phyloP scores from a whole-genome alignment of 495 filamentous ascomycete genomes.

The Neurospora tetrasperma region DNA sequence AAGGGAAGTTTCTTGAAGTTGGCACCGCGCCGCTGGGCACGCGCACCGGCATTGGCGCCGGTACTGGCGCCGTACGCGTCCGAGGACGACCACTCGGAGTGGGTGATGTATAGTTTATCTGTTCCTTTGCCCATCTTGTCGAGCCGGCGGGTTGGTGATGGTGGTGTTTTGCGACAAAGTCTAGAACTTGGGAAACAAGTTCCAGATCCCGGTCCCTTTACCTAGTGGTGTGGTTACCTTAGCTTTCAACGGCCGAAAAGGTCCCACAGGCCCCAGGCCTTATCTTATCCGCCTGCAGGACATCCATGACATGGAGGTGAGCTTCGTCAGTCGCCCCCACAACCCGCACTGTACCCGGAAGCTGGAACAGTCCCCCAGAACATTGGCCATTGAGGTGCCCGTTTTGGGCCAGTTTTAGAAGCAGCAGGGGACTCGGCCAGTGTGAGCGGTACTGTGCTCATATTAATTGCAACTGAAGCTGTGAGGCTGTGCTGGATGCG shows the following conservation, averaged over 20 bases:
- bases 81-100: conserved; percentile 89
- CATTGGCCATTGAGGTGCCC: background rate
- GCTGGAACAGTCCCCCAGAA: background rate
- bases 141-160: background rate
- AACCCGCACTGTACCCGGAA: background rate
- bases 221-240: too few species aligned
- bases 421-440: background rate
- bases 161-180: background rate
- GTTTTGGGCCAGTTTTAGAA: background rate
- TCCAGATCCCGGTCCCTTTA: background rate
- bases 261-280: too few species aligned
- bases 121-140: conserved; percentile 42
- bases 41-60: conserved; percentile 57
- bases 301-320: background rate
- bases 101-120: conserved; percentile 85
- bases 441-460: background rate
- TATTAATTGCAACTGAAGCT: background rate
- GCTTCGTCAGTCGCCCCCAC: background rate
- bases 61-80: conserved; percentile 72
- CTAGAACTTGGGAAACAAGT: background rate
- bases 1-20: conserved; percentile 86
- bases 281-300: background rate
- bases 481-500: background rate
- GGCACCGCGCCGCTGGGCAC: conserved; percentile 36
- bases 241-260: too few species aligned